Percentiles rank a stretch among this genome's conserved stretches.
phyloP scores from a whole-genome alignment of 176 grass and related monocot genomes.

The Eleusine coracana region DNA sequence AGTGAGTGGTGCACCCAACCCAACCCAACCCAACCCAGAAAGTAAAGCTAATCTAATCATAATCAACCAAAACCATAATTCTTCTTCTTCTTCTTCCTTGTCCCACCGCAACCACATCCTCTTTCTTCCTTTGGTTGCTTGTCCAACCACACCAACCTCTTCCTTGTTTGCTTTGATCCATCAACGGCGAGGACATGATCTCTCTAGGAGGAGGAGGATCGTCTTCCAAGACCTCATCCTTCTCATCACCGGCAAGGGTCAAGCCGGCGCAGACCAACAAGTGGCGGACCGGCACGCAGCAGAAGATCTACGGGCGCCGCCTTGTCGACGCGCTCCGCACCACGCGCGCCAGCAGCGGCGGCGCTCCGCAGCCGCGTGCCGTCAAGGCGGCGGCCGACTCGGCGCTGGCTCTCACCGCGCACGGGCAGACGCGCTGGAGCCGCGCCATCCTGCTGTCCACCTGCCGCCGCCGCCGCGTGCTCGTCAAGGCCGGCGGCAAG shows the following conservation, averaged over 20 bases:
- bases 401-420: conserved; percentile 83
- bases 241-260: background rate
- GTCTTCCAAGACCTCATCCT: conserved; percentile 12
- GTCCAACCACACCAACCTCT: background rate
- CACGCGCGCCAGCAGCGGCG: conserved; percentile 17
- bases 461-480: conserved; percentile 56
- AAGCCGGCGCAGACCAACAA: conserved; percentile 58
- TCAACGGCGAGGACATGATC: conserved; percentile 32
- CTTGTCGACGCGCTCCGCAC: conserved; percentile 79
- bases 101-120: background rate
- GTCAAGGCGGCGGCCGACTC: conserved; percentile 89
- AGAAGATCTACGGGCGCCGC: conserved; percentile 77
- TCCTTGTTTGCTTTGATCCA: background rate
- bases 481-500: conserved; percentile 76
- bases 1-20: conserved; percentile 5
- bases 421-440: conserved; percentile 91
- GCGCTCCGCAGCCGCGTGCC: conserved; percentile 41
- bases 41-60: background rate
- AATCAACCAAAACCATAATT: background rate
- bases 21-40: background rate
- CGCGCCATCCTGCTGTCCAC: conserved; percentile 76
- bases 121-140: background rate
- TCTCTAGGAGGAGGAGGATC: conserved; percentile 40
- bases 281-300: conserved; percentile 80
- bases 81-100: background rate